These are phyloP conservation scores for Fraxinus angustifolia DNA, from an alignment of 305 asterid genomes.

Conservation along the genomic window DNA sequence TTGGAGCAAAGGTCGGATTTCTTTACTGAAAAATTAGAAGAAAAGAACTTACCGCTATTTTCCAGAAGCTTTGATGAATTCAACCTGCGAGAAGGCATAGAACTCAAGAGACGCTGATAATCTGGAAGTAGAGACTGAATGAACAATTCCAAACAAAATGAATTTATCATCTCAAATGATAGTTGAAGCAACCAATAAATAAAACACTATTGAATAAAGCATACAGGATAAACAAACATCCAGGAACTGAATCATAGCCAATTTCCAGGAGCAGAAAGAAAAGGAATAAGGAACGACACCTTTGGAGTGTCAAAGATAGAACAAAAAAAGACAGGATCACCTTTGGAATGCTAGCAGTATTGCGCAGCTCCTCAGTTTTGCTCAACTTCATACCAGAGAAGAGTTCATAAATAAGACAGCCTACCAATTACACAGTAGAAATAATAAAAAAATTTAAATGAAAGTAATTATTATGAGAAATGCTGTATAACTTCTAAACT, in stretches of 20 bases:
- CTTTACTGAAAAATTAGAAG: conserved; percentile 15
- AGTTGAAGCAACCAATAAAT: conserved; percentile 23
- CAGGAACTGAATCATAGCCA: background rate
- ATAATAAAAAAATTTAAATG: conserved; percentile 11
- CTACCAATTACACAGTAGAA: conserved; percentile 47
- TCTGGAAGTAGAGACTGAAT: conserved; percentile 95
- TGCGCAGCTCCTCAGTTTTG: conserved; percentile 86
- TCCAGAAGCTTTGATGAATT: conserved; percentile 96
- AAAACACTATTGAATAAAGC: conserved; percentile 16
- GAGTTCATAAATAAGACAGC: conserved; percentile 92
- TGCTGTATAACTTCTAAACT: conserved; percentile 7
- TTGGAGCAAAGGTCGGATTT: background rate
- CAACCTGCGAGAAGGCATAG: conserved; percentile 92
- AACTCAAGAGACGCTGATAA: conserved; percentile 95
- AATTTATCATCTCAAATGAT: conserved; percentile 23
- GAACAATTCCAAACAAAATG: conserved; percentile 33
- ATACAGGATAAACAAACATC: conserved; percentile 10
- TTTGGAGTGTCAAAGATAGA: background rate
- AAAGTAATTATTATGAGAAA: conserved; percentile 14
- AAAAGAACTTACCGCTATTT: conserved; percentile 68
- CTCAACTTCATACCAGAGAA: conserved; percentile 86
- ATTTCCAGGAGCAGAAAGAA: background rate
- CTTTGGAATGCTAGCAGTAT: conserved; percentile 82
- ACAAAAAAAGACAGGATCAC: conserved; percentile 38
- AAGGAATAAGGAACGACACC: conserved; percentile 10